Conservation (phyloP, 2,329 filamentous ascomycete genomes). For the Botrytis sinoallii region DNA sequence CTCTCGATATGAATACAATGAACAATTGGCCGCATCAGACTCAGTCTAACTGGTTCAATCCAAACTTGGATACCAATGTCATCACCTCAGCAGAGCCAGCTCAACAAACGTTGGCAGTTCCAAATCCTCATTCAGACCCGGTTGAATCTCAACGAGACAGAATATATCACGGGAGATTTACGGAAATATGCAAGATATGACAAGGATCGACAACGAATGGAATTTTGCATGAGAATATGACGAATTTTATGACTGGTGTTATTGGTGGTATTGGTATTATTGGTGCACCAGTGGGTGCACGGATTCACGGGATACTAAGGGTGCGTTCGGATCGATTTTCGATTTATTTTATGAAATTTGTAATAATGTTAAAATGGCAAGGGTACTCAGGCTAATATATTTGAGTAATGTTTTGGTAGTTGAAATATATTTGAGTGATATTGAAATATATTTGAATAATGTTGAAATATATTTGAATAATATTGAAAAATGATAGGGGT, state of each 20-base stretch:
- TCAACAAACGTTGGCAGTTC: conserved; percentile 4
- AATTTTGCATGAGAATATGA: not conserved
- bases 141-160: not conserved
- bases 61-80: not conserved
- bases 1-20: not conserved
- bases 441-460: no score
- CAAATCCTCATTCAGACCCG: not conserved
- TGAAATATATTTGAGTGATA: no score
- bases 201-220: not conserved
- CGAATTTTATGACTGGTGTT: not conserved
- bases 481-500: no score
- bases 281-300: no score
- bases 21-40: not conserved
- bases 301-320: no score
- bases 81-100: not conserved
- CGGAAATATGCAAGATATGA: not conserved
- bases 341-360: no score
- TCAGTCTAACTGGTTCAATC: not conserved
- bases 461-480: no score
- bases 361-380: no score
- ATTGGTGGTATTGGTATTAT: not conserved
- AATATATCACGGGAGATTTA: not conserved
- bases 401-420: no score
- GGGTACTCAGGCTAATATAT: no score
- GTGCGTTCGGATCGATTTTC: no score